phyloP scores from a whole-genome alignment of 1,284 basidiomycete species.

The Moesziomyces aphidis region DNA sequence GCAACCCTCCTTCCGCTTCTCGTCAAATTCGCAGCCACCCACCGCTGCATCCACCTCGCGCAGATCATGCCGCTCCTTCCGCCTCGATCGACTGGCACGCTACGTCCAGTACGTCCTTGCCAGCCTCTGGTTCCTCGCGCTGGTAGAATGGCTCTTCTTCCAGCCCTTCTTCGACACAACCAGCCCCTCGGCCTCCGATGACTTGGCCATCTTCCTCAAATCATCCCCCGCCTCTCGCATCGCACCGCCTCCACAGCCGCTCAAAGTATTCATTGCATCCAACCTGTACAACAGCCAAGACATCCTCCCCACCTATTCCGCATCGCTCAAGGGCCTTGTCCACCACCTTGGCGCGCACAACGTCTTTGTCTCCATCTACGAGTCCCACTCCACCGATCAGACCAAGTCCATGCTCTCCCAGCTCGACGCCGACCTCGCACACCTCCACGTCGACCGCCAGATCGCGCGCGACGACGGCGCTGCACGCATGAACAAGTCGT shows the following conservation, averaged over 20 bases:
- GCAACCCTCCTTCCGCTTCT: slow-evolving; percentile 1
- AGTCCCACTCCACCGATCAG: slow-evolving; percentile 72
- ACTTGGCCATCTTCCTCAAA: slow-evolving; percentile 7
- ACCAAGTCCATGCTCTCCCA: slow-evolving; percentile 70
- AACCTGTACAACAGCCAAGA: slow-evolving; percentile 59
- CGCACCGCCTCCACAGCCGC: slow-evolving; percentile 1
- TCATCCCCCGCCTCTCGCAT: neutral
- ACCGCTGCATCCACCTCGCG: neutral
- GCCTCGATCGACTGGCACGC: slow-evolving; percentile 7
- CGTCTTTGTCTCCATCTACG: slow-evolving; percentile 74
- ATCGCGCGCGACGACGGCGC: slow-evolving; percentile 47
- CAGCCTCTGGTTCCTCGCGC: slow-evolving; percentile 27
- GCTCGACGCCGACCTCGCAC: slow-evolving; percentile 67
- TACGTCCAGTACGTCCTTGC: slow-evolving; percentile 20
- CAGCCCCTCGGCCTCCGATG: slow-evolving; percentile 2
- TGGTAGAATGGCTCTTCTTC: slow-evolving; percentile 31
- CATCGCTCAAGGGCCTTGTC: slow-evolving; percentile 40
- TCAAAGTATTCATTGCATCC: slow-evolving; percentile 52
- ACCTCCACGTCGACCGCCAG: slow-evolving; percentile 42
- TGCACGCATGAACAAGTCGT: slow-evolving; percentile 32
- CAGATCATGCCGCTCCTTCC: slow-evolving; percentile 9
- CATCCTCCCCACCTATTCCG: slow-evolving; percentile 48
- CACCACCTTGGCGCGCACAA: slow-evolving; percentile 71
- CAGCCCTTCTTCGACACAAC: slow-evolving; percentile 4
- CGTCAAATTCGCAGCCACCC: neutral